phyloP scores from a whole-genome alignment of 2,329 filamentous ascomycete species.

The Aspergillus felis region DNA sequence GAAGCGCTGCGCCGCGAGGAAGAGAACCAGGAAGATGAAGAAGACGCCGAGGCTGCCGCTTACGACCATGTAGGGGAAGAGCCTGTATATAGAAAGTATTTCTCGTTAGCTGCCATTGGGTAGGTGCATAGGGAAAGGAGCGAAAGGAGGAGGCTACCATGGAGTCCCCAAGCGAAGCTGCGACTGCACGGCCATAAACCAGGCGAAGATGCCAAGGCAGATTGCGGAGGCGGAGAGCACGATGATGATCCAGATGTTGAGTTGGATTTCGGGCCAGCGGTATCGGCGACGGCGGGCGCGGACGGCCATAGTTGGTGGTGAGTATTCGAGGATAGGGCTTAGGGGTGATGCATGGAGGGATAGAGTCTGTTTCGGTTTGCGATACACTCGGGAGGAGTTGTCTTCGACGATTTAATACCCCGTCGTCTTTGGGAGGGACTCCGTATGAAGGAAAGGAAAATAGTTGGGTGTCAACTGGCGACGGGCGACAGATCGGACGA shows the following conservation, averaged over 20 bases:
- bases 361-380: background rate
- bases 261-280: slow-evolving; percentile 62
- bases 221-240: slow-evolving; percentile 56
- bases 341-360: background rate
- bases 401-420: too few relatives aligned
- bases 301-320: slow-evolving; percentile 25
- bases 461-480: background rate
- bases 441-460: background rate
- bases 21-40: slow-evolving; percentile 57
- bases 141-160: slow-evolving; percentile 44
- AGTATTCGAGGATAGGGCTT: background rate
- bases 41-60: slow-evolving; percentile 53
- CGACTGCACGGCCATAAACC: slow-evolving; percentile 57
- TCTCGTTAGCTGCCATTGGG: background rate
- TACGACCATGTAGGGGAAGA: slow-evolving; percentile 62
- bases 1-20: slow-evolving; percentile 53
- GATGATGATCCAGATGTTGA: slow-evolving; percentile 63
- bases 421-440: too few relatives aligned
- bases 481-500: background rate
- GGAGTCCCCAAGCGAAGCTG: slow-evolving; percentile 54
- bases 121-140: background rate
- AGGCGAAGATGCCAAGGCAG: slow-evolving; percentile 57
- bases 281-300: slow-evolving; percentile 45
- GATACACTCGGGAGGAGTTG: background rate
- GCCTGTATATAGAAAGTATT: slow-evolving; percentile 40